Base-by-base conservation (phyloP, 805 yeast species). In the Suhomyces sp. region DNA sequence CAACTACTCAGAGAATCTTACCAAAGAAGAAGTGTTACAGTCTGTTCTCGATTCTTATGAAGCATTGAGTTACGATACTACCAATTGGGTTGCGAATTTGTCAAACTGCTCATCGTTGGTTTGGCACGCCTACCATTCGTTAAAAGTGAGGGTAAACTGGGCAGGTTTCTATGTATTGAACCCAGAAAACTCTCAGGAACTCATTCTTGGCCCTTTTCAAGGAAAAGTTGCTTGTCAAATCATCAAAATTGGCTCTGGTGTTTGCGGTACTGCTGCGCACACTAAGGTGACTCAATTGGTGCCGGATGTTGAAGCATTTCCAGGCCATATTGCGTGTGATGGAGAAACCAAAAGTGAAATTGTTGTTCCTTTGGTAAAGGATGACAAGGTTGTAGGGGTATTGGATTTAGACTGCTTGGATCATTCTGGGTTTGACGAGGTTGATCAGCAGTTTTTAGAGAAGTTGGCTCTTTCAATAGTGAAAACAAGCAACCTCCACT, bases 321-420 rank as follows among this genome's bases (percentile, higher is more conserved):
- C 96, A 0, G 96, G 96, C 1, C 98, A 93, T 66, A 94, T 93
- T 58, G 98, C 98, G 0, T 93, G 99, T 71, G 99, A 94, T 71
- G 96, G 97, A 0, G 96, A 86, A 54, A 93, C 98, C 0, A 80
- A 87, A 57, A 88, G 96, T 67, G 99, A 93, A 65, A 88, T 93
- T 29, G 98, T 94, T 19, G 92, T 93, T 1, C 98, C 98, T 0
- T 35, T 68, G 2, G 62, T 83, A 0, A 66, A 66, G 26, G 63
- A 64, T 4, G 69, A 71, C 2, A 62, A 62, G 13, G 71, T 84
- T 1, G 61, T 81, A 17, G 98, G 94, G 5, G 97, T 93, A 5
- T 75, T 93, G 49, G 98, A 94, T 65, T 79, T 93, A 40, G 99
- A 93, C 67, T 89, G 96, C 66, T 67, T 84, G 51, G 81, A 72